Conservation (phyloP, 208 protist genomes). For the Leishmania amazonensis region DNA sequence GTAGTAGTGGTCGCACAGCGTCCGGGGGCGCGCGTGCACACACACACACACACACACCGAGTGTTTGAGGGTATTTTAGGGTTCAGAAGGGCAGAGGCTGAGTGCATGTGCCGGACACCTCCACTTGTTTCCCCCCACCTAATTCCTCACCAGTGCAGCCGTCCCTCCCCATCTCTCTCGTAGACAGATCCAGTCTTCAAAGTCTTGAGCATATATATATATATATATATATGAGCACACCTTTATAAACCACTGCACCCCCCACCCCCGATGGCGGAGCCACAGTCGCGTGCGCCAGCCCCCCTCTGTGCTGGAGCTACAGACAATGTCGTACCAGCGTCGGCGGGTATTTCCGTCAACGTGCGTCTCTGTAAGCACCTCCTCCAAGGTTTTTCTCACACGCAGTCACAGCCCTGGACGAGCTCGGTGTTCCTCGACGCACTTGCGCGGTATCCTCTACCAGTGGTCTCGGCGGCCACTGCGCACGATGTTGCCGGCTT, state of each 20-base stretch:
- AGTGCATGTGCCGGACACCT: neutral
- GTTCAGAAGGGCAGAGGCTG: neutral
- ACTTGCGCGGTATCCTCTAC: conserved; percentile 20
- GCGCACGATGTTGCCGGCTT: conserved; percentile 16
- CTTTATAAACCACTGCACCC: neutral
- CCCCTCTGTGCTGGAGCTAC: neutral
- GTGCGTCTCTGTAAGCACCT: conserved; percentile 7
- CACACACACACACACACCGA: neutral
- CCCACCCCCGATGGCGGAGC: neutral
- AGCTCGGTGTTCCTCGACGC: conserved; percentile 1
- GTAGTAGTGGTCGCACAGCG: neutral
- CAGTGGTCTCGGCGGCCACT: conserved; percentile 17
- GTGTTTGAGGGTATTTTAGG: neutral
- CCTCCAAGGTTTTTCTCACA: neutral
- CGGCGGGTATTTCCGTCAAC: neutral
- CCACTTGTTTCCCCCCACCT: neutral
- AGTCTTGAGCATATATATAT: neutral
- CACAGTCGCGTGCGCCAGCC: neutral
- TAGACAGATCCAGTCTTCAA: neutral
- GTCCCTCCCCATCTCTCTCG: neutral
- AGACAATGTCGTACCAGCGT: neutral
- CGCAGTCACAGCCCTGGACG: neutral
- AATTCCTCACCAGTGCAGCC: neutral
- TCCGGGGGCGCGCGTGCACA: too few species aligned
- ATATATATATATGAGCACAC: neutral